A percentile compares a stretch with the other conserved stretches of the same genome.
Conservation (phyloP, 1,284 basidiomycete genomes). For the Exobasidium rhododendri region DNA sequence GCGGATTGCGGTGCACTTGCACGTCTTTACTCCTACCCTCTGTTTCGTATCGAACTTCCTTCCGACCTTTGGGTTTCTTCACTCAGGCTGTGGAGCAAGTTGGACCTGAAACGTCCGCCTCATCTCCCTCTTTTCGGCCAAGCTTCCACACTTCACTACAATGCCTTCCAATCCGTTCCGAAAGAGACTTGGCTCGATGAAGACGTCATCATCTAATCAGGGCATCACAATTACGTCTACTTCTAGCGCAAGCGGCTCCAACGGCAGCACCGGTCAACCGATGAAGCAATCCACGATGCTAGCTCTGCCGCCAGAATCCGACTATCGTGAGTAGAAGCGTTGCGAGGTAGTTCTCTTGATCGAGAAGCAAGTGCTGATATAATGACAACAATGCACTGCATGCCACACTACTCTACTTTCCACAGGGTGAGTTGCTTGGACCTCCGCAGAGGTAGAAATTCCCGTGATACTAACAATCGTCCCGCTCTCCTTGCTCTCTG, state of each 20-base stretch:
- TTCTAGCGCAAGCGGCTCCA: background rate
- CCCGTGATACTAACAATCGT: background rate
- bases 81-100: too few species aligned
- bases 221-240: background rate
- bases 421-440: constrained; percentile 7
- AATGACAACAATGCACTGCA: too few species aligned
- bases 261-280: background rate
- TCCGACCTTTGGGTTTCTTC: too few species aligned
- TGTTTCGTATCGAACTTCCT: too few species aligned
- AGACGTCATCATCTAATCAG: background rate
- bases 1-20: too few species aligned
- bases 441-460: background rate
- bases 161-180: background rate
- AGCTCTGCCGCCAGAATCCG: constrained; percentile 30
- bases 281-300: background rate
- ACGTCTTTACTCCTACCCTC: too few species aligned
- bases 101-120: too few species aligned
- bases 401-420: background rate
- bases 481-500: too few species aligned
- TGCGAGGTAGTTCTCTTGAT: too few species aligned
- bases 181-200: background rate
- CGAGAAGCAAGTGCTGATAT: too few species aligned
- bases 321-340: constrained; percentile 27
- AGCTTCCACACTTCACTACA: background rate
- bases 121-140: background rate